Evolutionary conservation across 2,329 filamentous ascomycete genomes (phyloP).

Genomic region (Phialophora chinensis): DNA sequence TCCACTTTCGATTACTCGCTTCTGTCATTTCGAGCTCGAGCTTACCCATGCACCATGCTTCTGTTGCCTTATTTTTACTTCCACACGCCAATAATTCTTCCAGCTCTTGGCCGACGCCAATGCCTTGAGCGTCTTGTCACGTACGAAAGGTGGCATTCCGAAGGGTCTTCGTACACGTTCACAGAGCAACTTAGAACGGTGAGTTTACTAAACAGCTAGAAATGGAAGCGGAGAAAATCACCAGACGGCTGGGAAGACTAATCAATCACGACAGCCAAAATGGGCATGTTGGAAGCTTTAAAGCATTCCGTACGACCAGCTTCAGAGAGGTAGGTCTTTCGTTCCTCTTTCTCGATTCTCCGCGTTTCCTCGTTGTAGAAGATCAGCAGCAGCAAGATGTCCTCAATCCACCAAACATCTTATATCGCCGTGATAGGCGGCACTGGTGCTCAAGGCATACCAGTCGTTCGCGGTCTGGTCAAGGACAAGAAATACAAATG

Average conservation of each 20-base stretch:
- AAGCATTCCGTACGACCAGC: slow-evolving; percentile 1
- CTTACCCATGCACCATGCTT: too few relatives aligned
- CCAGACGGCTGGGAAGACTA: slow-evolving; percentile 12
- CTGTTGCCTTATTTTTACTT: too few relatives aligned
- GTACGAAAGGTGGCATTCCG: background rate
- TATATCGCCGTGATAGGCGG: slow-evolving; percentile 53
- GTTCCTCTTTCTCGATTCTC: background rate
- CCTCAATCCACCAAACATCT: slow-evolving; percentile 28
- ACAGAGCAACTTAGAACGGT: background rate
- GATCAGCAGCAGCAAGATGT: slow-evolving; percentile 25
- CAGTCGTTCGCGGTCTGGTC: slow-evolving; percentile 53
- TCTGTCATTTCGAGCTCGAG: background rate
- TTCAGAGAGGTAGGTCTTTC: background rate
- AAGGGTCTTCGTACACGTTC: background rate
- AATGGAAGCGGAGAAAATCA: background rate
- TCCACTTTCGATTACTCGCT: background rate
- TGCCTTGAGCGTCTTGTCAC: background rate
- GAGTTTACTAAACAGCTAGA: slow-evolving; percentile 7
- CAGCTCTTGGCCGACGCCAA: background rate
- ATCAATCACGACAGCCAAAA: slow-evolving; percentile 8
- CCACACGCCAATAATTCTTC: background rate
- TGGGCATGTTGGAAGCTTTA: background rate
- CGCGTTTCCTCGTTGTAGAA: background rate
- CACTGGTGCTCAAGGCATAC: slow-evolving; percentile 60
- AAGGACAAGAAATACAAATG: slow-evolving; percentile 49